Evolutionary conservation across 495 filamentous ascomycete genomes (phyloP), one percentile per base, ranked within the genome.

Genomic region (Cairneyella variabilis): DNA sequence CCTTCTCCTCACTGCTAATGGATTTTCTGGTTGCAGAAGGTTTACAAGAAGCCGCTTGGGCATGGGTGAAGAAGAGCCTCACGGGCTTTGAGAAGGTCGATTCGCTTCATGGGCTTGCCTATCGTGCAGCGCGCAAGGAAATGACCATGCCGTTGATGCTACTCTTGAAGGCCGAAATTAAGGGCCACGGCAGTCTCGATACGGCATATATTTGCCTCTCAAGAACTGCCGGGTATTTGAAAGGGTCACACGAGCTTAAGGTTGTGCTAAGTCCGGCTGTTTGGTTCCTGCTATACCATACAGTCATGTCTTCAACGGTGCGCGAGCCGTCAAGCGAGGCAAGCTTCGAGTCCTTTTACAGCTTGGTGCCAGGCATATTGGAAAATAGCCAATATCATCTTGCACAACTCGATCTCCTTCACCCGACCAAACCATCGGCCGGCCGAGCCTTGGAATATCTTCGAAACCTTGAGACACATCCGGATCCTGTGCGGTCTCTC

Each of bases 11-110:
- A 6, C 44, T 54, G 6, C 30, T 72, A 3, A 51, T 67, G 34
- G 52, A 58, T 18, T 72, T 70, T 45, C 54, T 74, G 9, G 60
- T 73, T 26, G 65, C 63, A 17, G 67, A 73, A 53, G 61, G 64
- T 8, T 55, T 63, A 8, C 53, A 66, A 20, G 54, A 64, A 17
- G 48, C 53, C 10, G 48, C 63, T 32, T 61, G 58, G 58, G 23
- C 16, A 10, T 73, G 67, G 69, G 38, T 73, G 4, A 41, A 49
- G 27, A 52, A 16, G 16, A 30, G 30, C 14, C 43, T 63, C 23
- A 34, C 56, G 20, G 16, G 27, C 6, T 16, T 51, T 10, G 40
- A 37, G 11, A 9, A 8, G 11, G 18, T 39, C 10, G 5, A 34
- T 8, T 22, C 14, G 5, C 48, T 41, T 5, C 16, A 22, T 40